phyloP scores from a whole-genome alignment of 176 grass and related monocot species.

The Triticum monococcum region DNA sequence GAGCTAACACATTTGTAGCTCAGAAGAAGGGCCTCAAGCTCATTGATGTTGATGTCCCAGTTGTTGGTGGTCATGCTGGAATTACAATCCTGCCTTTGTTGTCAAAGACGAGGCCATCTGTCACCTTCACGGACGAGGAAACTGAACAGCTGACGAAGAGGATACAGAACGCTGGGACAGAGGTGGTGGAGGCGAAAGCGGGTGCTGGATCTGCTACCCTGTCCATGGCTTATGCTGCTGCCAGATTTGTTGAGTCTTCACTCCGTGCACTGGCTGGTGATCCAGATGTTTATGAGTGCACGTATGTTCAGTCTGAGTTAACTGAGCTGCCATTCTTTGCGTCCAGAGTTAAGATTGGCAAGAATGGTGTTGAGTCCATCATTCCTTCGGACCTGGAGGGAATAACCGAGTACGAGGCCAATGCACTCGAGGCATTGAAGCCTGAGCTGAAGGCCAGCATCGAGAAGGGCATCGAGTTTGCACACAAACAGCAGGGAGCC shows the following conservation, averaged over 20 bases:
- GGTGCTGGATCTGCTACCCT: conserved; percentile 90
- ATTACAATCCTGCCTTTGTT: conserved; percentile 74
- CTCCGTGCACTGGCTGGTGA: conserved; percentile 69
- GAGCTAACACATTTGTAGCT: conserved; percentile 77
- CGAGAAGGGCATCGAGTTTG: conserved; percentile 69
- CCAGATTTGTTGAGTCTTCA: conserved; percentile 71
- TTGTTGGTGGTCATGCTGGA: conserved; percentile 80
- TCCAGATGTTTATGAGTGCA: conserved; percentile 81
- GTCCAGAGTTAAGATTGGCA: conserved; percentile 76
- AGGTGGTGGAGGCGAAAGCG: conserved; percentile 82
- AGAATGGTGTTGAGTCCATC: conserved; percentile 65
- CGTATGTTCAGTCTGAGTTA: conserved; percentile 61
- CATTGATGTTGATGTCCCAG: conserved; percentile 79
- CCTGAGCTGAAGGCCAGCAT: conserved; percentile 75
- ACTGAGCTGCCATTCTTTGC: conserved; percentile 80
- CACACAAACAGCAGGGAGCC: conserved; percentile 41
- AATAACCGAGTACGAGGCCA: conserved; percentile 60
- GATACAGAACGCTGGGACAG: conserved; percentile 82
- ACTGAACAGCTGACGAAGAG: conserved; percentile 60
- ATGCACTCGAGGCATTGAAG: conserved; percentile 68
- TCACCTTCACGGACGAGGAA: conserved; percentile 61
- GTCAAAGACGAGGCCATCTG: conserved; percentile 69
- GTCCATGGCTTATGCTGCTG: conserved; percentile 83
- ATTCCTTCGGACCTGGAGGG: conserved; percentile 54
- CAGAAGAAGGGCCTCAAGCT: conserved; percentile 78